Evolutionary conservation across 2,329 filamentous ascomycete genomes (phyloP), one percentile per base, ranked within the genome.

Genomic region (Malbranchea cinnamomea): DNA sequence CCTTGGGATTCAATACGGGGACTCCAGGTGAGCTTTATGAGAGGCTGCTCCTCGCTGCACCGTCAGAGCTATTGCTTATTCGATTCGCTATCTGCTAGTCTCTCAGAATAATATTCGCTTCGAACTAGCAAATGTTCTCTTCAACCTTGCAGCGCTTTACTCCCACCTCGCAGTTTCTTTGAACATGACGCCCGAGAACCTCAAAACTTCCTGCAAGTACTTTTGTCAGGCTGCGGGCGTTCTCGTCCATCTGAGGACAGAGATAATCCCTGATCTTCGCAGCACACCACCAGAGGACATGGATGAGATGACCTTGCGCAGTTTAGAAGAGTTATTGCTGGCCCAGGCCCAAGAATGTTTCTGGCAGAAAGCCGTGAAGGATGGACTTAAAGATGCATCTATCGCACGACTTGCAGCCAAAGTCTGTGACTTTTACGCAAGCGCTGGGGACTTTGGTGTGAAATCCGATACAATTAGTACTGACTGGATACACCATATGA

Each of bases 401-500:
- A 92, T 98, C 37, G 81, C 89, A 2, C 89, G 91, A 50, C 65
- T 98, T 11, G 85, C 89, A 4, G 83, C 83, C 3, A 74, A 83
- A 37, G 84, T 95, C 3, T 91, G 82, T 2, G 89, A 98, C 47
- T 69, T 92, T 24, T 98, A 95, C 55, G 79, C 74, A 31, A 63
- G 76, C 31, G 83, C 85, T 0, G 76, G 80, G 5, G 87, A 94
- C 43, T 78, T 76, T 39, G 85, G 83, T 6, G 74, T 91, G 49
- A 82, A 84, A 53, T 93, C 84, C 38, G 77, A 93, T 45, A 76
- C 81, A 10, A 76, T 95, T 41, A 89, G 81, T 50, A 85, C 79
- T 33, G 80, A 89, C 38, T 95, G 87, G 89, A 94, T 98, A 43
- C 87, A 95, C 54, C 87, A 95, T 50, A 85, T 91, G 69, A 85